Evolutionary conservation across 2,329 filamentous ascomycete species (phyloP).

Genomic region (Raffaelea deltoideospora): DNA sequence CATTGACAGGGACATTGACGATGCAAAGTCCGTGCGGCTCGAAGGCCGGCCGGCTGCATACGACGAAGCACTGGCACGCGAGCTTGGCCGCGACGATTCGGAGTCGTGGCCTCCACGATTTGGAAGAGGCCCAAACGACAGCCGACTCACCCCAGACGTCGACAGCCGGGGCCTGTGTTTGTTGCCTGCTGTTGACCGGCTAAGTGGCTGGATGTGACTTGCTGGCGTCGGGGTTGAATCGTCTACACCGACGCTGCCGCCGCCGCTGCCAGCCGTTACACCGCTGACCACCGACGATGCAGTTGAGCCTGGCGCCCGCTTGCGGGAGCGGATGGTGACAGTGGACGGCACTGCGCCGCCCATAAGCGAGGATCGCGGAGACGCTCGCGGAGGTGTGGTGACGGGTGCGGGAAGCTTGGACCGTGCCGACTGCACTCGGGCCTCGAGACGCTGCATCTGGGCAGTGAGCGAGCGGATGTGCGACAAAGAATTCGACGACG

Average conservation of each 20-base stretch:
- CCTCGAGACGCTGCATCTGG: conserved; percentile 93
- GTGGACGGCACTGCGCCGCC: conserved; percentile 34
- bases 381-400: conserved; percentile 62
- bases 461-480: conserved; percentile 90
- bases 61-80: conserved; percentile 49
- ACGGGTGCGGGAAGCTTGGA: conserved; percentile 80
- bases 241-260: conserved; percentile 27
- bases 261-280: conserved; percentile 17
- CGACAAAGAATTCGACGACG: conserved; percentile 57
- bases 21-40: conserved; percentile 33
- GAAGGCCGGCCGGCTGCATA: conserved; percentile 36
- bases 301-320: conserved; percentile 46
- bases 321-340: conserved; percentile 52
- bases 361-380: conserved; percentile 44
- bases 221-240: conserved; percentile 34
- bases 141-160: conserved; percentile 44
- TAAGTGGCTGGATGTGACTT: too few species aligned
- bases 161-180: conserved; percentile 43
- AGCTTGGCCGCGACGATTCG: conserved; percentile 52
- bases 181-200: too few species aligned
- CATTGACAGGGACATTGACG: too few species aligned
- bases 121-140: conserved; percentile 48
- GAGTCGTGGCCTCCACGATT: conserved; percentile 27
- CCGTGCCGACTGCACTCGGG: conserved; percentile 77
- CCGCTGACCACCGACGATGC: conserved; percentile 23